These are phyloP conservation scores for Rosa rugosa DNA, from an alignment of 306 rosid species.

Conservation along the genomic window DNA sequence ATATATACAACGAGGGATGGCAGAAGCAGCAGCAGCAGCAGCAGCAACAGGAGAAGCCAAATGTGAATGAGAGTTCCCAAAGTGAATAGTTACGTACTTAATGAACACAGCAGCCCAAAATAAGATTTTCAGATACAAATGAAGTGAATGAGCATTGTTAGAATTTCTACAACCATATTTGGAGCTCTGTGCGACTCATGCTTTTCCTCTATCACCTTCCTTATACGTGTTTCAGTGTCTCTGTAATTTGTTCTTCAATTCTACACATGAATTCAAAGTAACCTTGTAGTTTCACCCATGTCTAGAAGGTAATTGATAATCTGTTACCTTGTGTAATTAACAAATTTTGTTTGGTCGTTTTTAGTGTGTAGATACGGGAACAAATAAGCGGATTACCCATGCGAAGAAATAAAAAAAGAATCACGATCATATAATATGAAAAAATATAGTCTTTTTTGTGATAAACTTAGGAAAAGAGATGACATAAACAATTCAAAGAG, in stretches of 20 bases:
- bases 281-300: not conserved
- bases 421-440: not conserved
- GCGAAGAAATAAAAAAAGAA: too few relatives aligned
- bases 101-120: not conserved
- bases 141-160: not conserved
- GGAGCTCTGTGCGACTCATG: not conserved
- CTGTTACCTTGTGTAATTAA: not conserved
- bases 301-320: not conserved
- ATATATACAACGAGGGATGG: constrained; percentile 23
- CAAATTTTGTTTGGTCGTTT: not conserved
- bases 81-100: not conserved
- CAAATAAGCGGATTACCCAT: not conserved
- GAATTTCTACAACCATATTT: not conserved
- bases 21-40: constrained; percentile 7
- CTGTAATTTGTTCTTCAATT: not conserved
- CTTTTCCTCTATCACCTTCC: not conserved
- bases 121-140: not conserved
- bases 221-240: not conserved
- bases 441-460: not conserved
- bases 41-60: not conserved
- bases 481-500: not conserved
- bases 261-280: not conserved
- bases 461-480: not conserved
- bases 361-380: not conserved
- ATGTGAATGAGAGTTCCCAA: not conserved